Base-by-base conservation (phyloP, 1,284 basidiomycete species). In the Hortiboletus rubellus region DNA sequence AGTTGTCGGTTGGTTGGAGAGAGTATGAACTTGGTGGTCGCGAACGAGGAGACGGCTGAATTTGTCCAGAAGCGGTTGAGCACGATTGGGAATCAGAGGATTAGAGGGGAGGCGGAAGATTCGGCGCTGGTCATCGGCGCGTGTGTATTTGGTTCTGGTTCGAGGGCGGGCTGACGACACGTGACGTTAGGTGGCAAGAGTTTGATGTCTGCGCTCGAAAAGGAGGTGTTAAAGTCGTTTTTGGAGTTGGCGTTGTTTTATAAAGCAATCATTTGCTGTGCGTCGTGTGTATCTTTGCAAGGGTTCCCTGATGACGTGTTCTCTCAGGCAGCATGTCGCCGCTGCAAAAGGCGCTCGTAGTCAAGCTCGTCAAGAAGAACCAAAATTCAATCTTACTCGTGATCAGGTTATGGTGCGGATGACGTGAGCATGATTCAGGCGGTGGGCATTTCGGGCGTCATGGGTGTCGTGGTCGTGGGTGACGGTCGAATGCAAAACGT, bases 321-420 rank as follows among this genome's bases (percentile, higher is more conserved):
- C 9, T 22, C 53, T 8, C 62, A 94, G 92, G 92, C 77, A 95
- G 97, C 66, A 96, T 99, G 2, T 98, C 96, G 14, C 97, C 97
- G 1, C 76, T 99, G 48, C 97, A 99, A 71, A 99, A 99, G 74
- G 97, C 97, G 0, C 82, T 98, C 30, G 95, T 99, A 15, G 97
- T 99, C 61, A 98, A 98, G 76, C 86, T 99, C 31, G 96, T 99
- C 62, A 99, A 98, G 82, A 96, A 96, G 76, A 95, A 96, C 73
- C 87, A 91, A 63, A 92, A 93, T 55, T 82, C 94, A 2, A 92
- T 98, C 49, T 78, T 98, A 18, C 84, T 99, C 6, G 96, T 96
- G 1, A 99, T 99, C 58, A n/a, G n/a, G n/a, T n/a, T n/a, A n/a
- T n/a, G 96, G 96, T 51, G 96, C 96, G 1, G 98, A 98, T 73